A percentile compares a stretch with the other conserved stretches of the same genome.
Evolutionary conservation across 75 land plant genomes (phyloP).

Genomic region (Picea sitchensis): DNA sequence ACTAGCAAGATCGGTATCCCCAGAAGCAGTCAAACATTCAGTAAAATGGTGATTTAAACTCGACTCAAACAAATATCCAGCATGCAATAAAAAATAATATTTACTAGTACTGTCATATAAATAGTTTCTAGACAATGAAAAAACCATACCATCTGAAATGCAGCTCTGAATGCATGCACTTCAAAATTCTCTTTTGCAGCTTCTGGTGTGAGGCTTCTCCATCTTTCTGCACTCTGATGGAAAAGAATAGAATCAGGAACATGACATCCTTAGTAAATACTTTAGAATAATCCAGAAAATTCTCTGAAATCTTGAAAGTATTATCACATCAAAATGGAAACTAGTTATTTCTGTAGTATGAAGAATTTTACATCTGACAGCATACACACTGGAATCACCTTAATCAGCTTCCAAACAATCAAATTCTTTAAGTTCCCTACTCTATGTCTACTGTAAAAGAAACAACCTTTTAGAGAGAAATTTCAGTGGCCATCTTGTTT

Average conservation of each 20-base stretch:
- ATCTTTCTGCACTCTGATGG: constrained; percentile 90
- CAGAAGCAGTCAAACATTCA: too few species aligned
- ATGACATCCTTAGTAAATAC: background rate
- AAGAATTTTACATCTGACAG: background rate
- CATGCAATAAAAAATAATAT: background rate
- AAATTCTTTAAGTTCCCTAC: background rate
- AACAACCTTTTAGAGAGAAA: background rate
- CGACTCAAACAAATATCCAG: background rate
- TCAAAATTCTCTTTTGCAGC: constrained; percentile 78
- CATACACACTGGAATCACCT: background rate
- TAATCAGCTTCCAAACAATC: background rate
- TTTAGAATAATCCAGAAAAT: background rate
- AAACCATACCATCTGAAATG: constrained; percentile 70
- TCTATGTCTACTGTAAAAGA: background rate
- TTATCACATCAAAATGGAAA: background rate
- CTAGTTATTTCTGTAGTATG: background rate
- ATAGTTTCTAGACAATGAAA: background rate
- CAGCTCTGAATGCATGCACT: constrained; percentile 85
- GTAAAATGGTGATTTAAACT: too few species aligned
- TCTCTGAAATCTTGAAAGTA: background rate
- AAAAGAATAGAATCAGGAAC: constrained; percentile 3
- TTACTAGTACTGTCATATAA: background rate
- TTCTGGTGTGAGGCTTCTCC: constrained; percentile 54
- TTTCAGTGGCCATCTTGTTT: background rate
- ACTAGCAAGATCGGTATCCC: too few species aligned